Percentiles rank a stretch among this genome's conserved stretches.
phyloP scores from a whole-genome alignment of 176 grass and related monocot genomes.

The bread wheat (Triticum aestivum) region DNA sequence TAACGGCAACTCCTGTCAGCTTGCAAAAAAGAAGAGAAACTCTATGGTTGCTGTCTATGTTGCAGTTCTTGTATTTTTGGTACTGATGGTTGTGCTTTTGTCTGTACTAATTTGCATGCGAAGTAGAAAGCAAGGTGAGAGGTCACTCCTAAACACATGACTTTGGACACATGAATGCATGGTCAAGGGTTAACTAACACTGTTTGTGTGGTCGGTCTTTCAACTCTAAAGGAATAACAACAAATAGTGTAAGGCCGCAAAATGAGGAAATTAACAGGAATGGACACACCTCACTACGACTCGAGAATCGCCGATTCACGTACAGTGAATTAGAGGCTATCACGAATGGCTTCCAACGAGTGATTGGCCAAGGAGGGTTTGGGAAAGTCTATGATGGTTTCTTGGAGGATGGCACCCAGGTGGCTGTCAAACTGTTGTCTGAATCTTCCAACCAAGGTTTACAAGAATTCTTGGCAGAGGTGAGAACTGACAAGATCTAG shows the following conservation, averaged over 20 bases:
- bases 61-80: constrained; percentile 22
- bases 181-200: no score
- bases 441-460: background rate
- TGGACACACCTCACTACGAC: background rate
- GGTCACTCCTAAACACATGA: background rate
- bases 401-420: background rate
- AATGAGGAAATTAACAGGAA: background rate
- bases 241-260: background rate
- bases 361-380: background rate
- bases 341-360: background rate
- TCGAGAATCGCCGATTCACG: background rate
- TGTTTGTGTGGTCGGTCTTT: background rate
- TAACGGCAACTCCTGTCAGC: constrained; percentile 31
- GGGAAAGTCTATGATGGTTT: background rate
- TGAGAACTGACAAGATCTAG: background rate
- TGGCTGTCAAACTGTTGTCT: background rate
- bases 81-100: constrained; percentile 22
- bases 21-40: constrained; percentile 25
- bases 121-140: constrained; percentile 32
- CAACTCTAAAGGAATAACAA: background rate
- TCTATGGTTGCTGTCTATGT: constrained; percentile 29
- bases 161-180: background rate
- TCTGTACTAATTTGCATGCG: constrained; percentile 18
- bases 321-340: background rate
- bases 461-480: background rate